Conservation (phyloP, 2,329 filamentous ascomycete species). For the Colletotrichum tropicale region DNA sequence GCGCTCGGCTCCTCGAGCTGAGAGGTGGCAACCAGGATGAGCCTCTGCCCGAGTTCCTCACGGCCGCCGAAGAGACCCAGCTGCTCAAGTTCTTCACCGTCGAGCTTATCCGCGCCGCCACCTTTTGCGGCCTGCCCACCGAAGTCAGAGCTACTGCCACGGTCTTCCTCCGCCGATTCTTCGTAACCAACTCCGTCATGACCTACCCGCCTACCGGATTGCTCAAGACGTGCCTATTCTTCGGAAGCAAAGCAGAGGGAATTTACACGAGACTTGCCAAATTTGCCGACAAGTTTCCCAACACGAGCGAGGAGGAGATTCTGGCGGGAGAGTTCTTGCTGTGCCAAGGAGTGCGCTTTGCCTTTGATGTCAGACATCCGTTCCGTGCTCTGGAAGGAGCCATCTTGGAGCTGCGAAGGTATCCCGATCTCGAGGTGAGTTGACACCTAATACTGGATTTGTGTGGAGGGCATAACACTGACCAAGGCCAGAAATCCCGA, state of each 20-base stretch:
- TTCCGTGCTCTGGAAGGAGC: slow-evolving; percentile 87
- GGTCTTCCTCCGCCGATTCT: slow-evolving; percentile 92
- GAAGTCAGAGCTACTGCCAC: slow-evolving; percentile 71
- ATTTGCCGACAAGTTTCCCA: slow-evolving; percentile 74
- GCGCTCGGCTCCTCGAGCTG: slow-evolving; percentile 55
- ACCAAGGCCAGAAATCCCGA: slow-evolving; percentile 37
- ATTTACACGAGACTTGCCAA: slow-evolving; percentile 69
- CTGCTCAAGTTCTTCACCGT: slow-evolving; percentile 80
- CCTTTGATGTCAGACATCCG: slow-evolving; percentile 91
- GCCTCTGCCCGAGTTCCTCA: slow-evolving; percentile 75
- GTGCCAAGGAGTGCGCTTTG: slow-evolving; percentile 90
- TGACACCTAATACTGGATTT: slow-evolving; percentile 19
- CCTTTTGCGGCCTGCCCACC: slow-evolving; percentile 56
- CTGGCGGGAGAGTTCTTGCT: slow-evolving; percentile 92
- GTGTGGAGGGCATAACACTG: not conserved
- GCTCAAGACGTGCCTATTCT: slow-evolving; percentile 88
- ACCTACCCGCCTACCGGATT: slow-evolving; percentile 92
- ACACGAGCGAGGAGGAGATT: slow-evolving; percentile 79
- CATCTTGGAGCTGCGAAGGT: slow-evolving; percentile 78
- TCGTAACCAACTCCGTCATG: slow-evolving; percentile 94
- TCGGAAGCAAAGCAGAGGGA: slow-evolving; percentile 92
- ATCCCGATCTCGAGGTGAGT: slow-evolving; percentile 63
- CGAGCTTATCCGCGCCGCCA: slow-evolving; percentile 61
- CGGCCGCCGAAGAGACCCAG: slow-evolving; percentile 79
- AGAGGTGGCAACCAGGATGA: slow-evolving; percentile 27